Evolutionary conservation across 1,284 basidiomycete species (phyloP).

Genomic region (Fomitopsis palustris): DNA sequence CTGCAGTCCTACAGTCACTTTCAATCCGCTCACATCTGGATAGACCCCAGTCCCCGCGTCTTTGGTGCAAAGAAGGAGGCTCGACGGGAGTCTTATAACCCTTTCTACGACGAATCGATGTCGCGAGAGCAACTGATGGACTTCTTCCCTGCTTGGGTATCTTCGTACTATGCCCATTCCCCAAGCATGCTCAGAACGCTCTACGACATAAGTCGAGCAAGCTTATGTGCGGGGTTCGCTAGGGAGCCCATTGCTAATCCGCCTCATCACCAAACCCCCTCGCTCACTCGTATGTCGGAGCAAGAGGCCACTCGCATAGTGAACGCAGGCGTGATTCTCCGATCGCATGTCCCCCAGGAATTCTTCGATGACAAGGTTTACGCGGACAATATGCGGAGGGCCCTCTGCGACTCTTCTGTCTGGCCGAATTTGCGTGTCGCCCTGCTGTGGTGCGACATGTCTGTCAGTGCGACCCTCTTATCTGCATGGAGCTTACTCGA

Average conservation of each 20-base stretch:
- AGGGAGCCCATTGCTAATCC: neutral
- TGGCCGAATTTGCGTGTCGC: neutral
- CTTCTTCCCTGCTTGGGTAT: neutral
- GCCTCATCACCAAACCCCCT: neutral
- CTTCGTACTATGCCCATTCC: conserved; percentile 1
- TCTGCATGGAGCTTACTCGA: neutral
- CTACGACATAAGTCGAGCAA: neutral
- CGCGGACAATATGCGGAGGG: neutral
- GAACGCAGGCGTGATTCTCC: neutral
- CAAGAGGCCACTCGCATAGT: neutral
- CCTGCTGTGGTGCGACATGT: conserved; percentile 9
- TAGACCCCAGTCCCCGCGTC: neutral
- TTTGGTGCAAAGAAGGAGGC: neutral
- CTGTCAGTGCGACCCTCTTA: neutral
- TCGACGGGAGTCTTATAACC: neutral
- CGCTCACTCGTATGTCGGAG: conserved; percentile 8
- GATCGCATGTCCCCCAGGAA: neutral
- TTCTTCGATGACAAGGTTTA: neutral
- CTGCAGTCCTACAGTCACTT: neutral
- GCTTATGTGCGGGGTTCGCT: neutral
- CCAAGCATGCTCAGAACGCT: neutral
- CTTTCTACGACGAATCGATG: neutral
- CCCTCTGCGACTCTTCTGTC: neutral
- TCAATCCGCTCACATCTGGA: neutral
- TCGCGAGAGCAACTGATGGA: neutral